Evolutionary conservation across 768 basidiomycete genomes (phyloP).

Genomic region (Mycena crocata): DNA sequence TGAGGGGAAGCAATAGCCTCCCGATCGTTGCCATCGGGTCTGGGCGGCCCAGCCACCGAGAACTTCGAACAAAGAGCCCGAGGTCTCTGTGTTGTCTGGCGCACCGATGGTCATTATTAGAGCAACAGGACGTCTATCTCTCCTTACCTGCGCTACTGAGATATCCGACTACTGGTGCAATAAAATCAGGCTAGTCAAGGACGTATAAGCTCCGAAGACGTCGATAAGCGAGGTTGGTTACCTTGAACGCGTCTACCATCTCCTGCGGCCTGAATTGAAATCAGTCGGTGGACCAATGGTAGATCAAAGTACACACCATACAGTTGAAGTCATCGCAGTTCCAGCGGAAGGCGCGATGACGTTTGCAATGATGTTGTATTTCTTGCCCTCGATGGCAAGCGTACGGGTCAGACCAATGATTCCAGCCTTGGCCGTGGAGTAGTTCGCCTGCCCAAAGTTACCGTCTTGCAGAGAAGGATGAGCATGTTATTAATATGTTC

Average conservation of each 20-base stretch:
- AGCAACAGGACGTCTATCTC: not conserved
- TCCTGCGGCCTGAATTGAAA: conserved; percentile 70
- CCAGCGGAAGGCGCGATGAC: conserved; percentile 89
- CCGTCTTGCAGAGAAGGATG: conserved; percentile 69
- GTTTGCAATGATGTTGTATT: conserved; percentile 92
- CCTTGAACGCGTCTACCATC: conserved; percentile 92
- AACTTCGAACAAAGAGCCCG: conserved; percentile 86
- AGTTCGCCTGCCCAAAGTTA: conserved; percentile 96
- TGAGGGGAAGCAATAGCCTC: conserved; percentile 89
- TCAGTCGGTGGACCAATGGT: not conserved
- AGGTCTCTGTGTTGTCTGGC: conserved; percentile 75
- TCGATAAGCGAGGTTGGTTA: conserved; percentile 35
- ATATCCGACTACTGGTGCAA: conserved; percentile 94
- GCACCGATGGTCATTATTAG: not conserved
- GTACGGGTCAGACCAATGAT: conserved; percentile 92
- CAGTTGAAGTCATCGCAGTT: conserved; percentile 90
- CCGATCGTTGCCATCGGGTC: conserved; percentile 92
- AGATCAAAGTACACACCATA: conserved; percentile 62
- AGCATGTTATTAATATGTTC: not conserved
- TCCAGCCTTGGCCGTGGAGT: conserved; percentile 92
- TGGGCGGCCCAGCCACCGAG: conserved; percentile 93
- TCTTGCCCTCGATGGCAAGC: conserved; percentile 90
- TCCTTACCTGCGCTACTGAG: conserved; percentile 76
- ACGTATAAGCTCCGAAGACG: not conserved
- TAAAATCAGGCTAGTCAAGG: conserved; percentile 74